Evolutionary conservation across 306 rosid species (phyloP), one percentile per base, ranked within the genome.

Genomic region (Vigna trinervia): DNA sequence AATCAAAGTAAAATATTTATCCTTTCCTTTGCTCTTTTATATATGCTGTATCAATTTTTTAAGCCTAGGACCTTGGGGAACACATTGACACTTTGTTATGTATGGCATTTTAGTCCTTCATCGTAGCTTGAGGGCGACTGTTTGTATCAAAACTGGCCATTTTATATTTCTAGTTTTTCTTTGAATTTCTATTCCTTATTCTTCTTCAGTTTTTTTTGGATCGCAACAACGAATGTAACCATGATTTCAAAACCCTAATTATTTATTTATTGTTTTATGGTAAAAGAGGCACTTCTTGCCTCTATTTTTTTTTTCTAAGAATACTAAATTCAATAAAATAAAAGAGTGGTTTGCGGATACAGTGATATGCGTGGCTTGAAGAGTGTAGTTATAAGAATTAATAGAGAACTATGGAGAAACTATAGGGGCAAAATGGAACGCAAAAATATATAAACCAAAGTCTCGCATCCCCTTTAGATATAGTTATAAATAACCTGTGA

Each of bases 1-100:
- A 60, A 30, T 30, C 34, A 22, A 41, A 34, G n/a, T 20, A 61
- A 79, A 75, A 54, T 73, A 22, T 63, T 51, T 14, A 80, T 76
- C 52, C 68, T 20, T 41, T 67, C 69, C 36, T 52, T 54, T 80
- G 58, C 47, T 32, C 48, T 23, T 59, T 50, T 50, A 43, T 41
- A 47, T 76, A 12, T 48, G 39, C 10, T 13, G 17, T 76, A 32
- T 73, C 22, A 51, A 22, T 43, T 78, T 50, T 66, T 71, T 28
- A 64, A 63, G 60, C 34, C 50, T 12, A 50, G 57, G 22, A 71
- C 43, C 82, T 64, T 71, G 14, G 32, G 10, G 23, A 46, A 46
- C 62, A 54, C 14, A 6, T 71, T 56, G 14, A 52, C 17, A 51
- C 53, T 69, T 60, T 65, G 62, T 36, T 39, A 38, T 68, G 11